Base-by-base conservation (phyloP, 2,329 filamentous ascomycete species). In the Lasiodiplodia citricola region DNA sequence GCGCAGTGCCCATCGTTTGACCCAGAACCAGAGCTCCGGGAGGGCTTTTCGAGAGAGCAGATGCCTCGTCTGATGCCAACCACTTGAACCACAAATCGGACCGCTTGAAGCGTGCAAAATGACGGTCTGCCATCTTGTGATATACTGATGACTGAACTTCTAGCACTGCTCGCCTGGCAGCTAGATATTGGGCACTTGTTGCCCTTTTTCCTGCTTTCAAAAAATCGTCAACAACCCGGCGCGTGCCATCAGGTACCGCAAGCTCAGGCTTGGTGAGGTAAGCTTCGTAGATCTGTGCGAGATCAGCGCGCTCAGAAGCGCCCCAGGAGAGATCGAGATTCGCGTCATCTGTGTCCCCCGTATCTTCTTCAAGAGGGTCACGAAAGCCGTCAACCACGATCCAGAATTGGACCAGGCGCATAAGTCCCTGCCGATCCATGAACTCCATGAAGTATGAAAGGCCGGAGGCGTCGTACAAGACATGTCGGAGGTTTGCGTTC, bases 361-460 rank as follows among this genome's bases (percentile, higher is more conserved):
- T 90, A 74, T 92, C 91, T 72, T 95, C 92, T 80, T 99, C 96
- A 2, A 99, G 83, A 0, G 96, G 96, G 74, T 96, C 97, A 52
- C 96, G 91, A 74, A 98, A 93, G 0, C 96, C 95, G 80, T 99
- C 96, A 6, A 98, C 96, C 3, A 98, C 96, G 51, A 99, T 90
- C 94, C 95, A 99, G 79, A 98, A 99, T 75, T 99, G 96, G 6
- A 99, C 94, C 57, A 97, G 83, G 16, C 92, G 87, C 91, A 98
- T 95, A 31, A 95, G 85, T 18, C 87, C 87, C 77, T 94, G 92
- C 52, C 96, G 90, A 78, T 99, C 96, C 96, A 99, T 99, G 76
- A 94, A 98, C 78, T 99, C 96, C 96, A 99, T 99, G 82, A 99
- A 98, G 78, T 97, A 99, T 2, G 96, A 98, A 10, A 99, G 85